Base-by-base conservation (phyloP, 2,329 filamentous ascomycete species). In the Colletotrichum endophyticum region DNA sequence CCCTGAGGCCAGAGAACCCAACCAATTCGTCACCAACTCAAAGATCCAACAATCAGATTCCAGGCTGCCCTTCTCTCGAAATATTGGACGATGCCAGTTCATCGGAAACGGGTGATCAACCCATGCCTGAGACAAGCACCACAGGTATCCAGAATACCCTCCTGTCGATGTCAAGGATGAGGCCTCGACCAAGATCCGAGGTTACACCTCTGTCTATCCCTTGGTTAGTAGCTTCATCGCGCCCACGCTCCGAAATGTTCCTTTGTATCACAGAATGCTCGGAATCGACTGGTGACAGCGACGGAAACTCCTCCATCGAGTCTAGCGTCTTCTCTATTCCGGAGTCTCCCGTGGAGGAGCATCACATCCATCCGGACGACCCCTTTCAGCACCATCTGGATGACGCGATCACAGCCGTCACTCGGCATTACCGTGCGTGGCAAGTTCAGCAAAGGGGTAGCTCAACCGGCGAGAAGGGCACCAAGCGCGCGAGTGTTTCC, bases 291-390 rank as follows among this genome's bases (percentile, higher is more conserved):
- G 39, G 15, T n/a, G 73, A 76, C 3, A 73, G 70, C 39, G 73
- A 53, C 30, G 69, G 56, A 19, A 63, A 62, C 25, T 75, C 63
- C 22, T 70, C 70, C 4, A 19, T 73, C 25, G 70, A 76, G 27
- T 76, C 73, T 1, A 32, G 66, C 57, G 32, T 76, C 11, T 76
- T 73, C 44, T 73, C 73, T 11, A 64, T 74, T 15, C 70, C 73
- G 0, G 57, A 64, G 19, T 76, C 57, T 3, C 66, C 73, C 4
- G 8, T 67, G 2, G 70, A 76, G n/a, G 36, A 59, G 3, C 27
- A 32, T 9, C 56, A 73, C 5, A 64, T 74, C 15, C 25, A 36
- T 4, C 56, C 19, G 22, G 56, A 64, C 5, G 73, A 76, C 27
- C 70, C 73, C 4, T 61, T 76, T 32, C 56, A 32, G 5, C 15